These are phyloP conservation scores for Lactarius akahatsu DNA, from an alignment of 768 basidiomycete genomes.

Conservation along the genomic window DNA sequence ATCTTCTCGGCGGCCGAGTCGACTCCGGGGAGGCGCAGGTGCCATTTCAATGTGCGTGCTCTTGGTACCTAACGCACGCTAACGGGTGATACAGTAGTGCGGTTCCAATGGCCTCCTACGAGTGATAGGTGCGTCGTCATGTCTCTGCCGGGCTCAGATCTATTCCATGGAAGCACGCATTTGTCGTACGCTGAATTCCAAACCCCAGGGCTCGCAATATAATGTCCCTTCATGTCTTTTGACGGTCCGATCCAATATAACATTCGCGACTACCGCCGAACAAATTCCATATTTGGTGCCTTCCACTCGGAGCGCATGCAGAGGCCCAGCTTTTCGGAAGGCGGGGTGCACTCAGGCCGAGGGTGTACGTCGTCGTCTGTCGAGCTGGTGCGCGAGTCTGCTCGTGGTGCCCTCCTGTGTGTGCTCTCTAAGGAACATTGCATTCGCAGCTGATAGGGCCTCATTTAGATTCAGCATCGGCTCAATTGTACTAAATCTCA, in stretches of 20 bases:
- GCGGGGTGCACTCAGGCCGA: constrained; percentile 15
- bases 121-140: background rate
- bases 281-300: background rate
- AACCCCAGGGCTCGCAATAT: background rate
- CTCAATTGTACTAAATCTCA: background rate
- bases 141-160: background rate
- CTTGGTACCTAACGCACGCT: background rate
- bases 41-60: background rate
- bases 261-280: background rate
- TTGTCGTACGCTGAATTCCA: background rate
- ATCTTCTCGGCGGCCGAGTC: background rate
- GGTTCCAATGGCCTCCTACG: background rate
- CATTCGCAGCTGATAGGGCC: background rate
- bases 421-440: background rate
- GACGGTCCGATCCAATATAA: background rate
- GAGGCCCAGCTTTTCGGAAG: background rate
- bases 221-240: too few species aligned
- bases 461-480: background rate
- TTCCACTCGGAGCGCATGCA: background rate
- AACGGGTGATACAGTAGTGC: background rate
- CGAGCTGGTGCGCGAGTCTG: background rate
- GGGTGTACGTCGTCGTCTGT: constrained; percentile 8
- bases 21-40: background rate
- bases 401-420: background rate
- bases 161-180: background rate